Percentiles rank a stretch among this genome's conserved stretches.
These are phyloP conservation scores for Sporothrix brunneoviolacea DNA, from an alignment of 2,329 filamentous ascomycete genomes.

Conservation along the genomic window DNA sequence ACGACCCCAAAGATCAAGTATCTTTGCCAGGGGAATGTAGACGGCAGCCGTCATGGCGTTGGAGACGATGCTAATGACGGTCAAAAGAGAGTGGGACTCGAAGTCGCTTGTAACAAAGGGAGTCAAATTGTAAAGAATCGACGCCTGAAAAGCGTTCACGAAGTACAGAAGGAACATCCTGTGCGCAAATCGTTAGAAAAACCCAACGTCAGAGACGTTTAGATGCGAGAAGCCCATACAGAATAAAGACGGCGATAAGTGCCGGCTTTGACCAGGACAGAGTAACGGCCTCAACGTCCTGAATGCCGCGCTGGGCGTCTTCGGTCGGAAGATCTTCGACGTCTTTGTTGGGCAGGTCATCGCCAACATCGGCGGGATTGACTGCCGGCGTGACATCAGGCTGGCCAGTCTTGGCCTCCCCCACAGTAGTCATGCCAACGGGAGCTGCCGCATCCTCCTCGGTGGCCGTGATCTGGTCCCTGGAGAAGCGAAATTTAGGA, in stretches of 20 bases:
- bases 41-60: constrained; percentile 50
- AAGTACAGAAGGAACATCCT: constrained; percentile 45
- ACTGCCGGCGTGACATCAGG: not conserved
- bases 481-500: constrained; percentile 9
- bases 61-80: constrained; percentile 47
- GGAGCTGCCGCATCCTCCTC: not conserved
- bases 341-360: constrained; percentile 8
- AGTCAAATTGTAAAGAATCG: constrained; percentile 32
- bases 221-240: too few relatives aligned
- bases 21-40: constrained; percentile 44
- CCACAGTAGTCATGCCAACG: not conserved
- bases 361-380: not conserved
- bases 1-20: constrained; percentile 43
- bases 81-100: constrained; percentile 45
- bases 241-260: constrained; percentile 35
- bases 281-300: constrained; percentile 40
- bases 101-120: constrained; percentile 47
- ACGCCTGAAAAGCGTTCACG: constrained; percentile 41
- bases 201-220: constrained; percentile 21
- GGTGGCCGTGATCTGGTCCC: not conserved
- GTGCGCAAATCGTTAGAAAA: not conserved
- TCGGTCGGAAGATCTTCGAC: constrained; percentile 1
- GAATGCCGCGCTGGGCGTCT: constrained; percentile 37
- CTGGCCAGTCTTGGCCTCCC: not conserved
- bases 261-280: constrained; percentile 35